phyloP scores from a whole-genome alignment of 768 basidiomycete genomes.

The Rubroboletus pulcherrimus region DNA sequence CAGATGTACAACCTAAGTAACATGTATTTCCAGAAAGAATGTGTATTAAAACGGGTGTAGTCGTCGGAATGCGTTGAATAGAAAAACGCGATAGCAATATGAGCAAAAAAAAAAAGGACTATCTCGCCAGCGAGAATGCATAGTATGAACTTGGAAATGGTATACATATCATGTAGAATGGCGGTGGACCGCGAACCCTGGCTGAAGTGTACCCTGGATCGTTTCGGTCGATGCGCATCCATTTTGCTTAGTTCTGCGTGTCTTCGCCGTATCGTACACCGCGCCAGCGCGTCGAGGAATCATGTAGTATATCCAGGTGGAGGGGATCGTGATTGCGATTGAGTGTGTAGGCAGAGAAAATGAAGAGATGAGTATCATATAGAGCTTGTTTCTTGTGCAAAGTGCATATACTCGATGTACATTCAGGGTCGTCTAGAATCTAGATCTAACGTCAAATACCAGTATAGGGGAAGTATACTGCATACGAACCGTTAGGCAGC shows the following conservation, averaged over 20 bases:
- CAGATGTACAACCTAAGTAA: neutral
- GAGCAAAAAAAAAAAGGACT: neutral
- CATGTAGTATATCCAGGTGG: neutral
- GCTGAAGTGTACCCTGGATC: neutral
- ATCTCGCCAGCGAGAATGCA: conserved; percentile 11
- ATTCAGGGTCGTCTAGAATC: conserved; percentile 6
- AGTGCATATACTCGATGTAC: neutral
- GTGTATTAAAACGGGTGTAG: conserved; percentile 22
- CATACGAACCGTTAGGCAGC: conserved; percentile 12
- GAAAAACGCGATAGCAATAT: neutral
- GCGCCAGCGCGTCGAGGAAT: conserved; percentile 12
- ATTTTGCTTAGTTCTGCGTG: neutral
- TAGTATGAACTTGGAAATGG: neutral
- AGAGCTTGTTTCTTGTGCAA: neutral
- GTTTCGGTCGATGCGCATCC: neutral
- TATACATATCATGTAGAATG: conserved; percentile 1
- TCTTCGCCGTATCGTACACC: conserved; percentile 22
- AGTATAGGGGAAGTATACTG: neutral
- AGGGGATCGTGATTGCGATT: neutral
- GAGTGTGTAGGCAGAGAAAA: neutral
- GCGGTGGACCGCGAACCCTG: neutral
- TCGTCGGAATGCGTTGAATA: neutral
- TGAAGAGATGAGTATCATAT: neutral
- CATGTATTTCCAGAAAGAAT: conserved; percentile 16
- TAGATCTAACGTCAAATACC: neutral